Conservation (phyloP, 257 asterid genomes). For the Plantago ovata region DNA sequence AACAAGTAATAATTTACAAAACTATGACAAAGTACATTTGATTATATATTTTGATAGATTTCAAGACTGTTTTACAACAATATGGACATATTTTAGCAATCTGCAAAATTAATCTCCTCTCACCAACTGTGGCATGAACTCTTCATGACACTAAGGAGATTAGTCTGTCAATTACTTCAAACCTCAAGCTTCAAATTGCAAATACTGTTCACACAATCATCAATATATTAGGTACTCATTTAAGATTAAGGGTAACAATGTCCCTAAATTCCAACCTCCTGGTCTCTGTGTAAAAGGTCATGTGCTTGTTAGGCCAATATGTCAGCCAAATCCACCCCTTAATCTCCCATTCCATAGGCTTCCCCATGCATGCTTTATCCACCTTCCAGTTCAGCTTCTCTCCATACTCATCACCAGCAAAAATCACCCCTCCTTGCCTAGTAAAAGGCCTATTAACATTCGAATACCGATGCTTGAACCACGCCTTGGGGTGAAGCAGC, state of each 20-base stretch:
- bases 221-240: no score
- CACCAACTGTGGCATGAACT: not conserved
- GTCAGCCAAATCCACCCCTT: conserved; percentile 84
- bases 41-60: no score
- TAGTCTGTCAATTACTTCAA: not conserved
- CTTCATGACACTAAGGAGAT: not conserved
- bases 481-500: conserved; percentile 59
- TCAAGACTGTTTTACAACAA: no score
- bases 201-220: not conserved
- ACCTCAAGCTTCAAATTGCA: not conserved
- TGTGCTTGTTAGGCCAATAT: conserved; percentile 81
- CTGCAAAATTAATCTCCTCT: not conserved
- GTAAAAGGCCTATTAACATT: conserved; percentile 64
- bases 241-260: conserved; percentile 40
- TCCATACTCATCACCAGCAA: conserved; percentile 90
- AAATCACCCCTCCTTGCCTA: conserved; percentile 72
- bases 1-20: no score
- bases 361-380: conserved; percentile 51
- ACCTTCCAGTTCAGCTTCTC: conserved; percentile 79
- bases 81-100: no score
- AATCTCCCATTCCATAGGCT: conserved; percentile 77
- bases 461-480: conserved; percentile 87
- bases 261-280: conserved; percentile 69
- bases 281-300: conserved; percentile 64
- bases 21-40: no score